Conservation (phyloP, 768 basidiomycete species). For the Pleurotus ostreatus region DNA sequence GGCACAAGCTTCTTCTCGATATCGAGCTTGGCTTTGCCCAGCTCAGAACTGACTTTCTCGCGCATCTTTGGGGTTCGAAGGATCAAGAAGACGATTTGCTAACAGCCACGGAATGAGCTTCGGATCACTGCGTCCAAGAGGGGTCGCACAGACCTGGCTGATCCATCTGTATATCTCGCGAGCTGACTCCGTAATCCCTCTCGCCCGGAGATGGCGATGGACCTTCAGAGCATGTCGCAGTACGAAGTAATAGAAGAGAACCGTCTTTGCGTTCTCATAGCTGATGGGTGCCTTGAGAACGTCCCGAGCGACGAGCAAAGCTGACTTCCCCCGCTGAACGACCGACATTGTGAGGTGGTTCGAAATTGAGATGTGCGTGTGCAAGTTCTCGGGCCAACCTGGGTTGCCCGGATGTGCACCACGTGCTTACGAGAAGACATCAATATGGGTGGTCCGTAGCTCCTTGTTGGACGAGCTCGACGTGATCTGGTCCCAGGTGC, state of each 20-base stretch:
- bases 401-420: background rate
- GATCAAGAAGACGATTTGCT: constrained; percentile 54
- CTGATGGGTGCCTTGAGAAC: constrained; percentile 8
- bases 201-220: constrained; percentile 60
- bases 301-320: constrained; percentile 1
- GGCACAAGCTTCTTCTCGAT: constrained; percentile 70
- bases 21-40: constrained; percentile 58
- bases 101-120: background rate
- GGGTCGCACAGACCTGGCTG: constrained; percentile 39
- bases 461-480: too few relatives aligned
- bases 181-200: constrained; percentile 47
- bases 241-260: constrained; percentile 57
- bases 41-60: constrained; percentile 56
- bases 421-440: background rate
- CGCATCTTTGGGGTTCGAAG: constrained; percentile 60
- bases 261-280: constrained; percentile 50
- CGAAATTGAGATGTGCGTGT: background rate
- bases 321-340: constrained; percentile 1
- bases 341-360: background rate
- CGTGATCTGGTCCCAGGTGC: too few relatives aligned
- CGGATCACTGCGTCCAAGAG: background rate
- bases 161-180: constrained; percentile 52
- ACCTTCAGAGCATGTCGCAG: constrained; percentile 46
- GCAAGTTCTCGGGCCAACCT: constrained; percentile 4
- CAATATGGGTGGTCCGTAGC: too few relatives aligned